Evolutionary conservation across 2,329 filamentous ascomycete genomes (phyloP).

Genomic region (Aspergillus chevalieri): DNA sequence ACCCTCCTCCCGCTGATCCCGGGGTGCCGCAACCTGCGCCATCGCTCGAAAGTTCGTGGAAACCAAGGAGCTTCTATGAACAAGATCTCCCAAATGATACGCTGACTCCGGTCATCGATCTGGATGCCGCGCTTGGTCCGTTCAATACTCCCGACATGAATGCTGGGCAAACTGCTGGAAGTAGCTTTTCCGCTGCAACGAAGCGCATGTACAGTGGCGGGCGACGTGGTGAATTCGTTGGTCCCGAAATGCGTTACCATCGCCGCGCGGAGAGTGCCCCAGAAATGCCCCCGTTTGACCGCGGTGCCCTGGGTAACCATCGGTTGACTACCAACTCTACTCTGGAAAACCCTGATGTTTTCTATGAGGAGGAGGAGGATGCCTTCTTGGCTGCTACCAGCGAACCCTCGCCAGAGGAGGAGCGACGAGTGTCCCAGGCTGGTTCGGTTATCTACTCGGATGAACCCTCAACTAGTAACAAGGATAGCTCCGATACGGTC

Average conservation of each 20-base stretch:
- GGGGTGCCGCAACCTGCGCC: conserved; percentile 9
- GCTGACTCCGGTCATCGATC: conserved; percentile 76
- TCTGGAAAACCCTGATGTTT: conserved; percentile 41
- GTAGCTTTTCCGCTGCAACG: conserved; percentile 35
- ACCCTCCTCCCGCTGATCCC: conserved; percentile 14
- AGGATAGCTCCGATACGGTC: conserved; percentile 21
- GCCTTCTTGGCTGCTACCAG: conserved; percentile 40
- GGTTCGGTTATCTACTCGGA: conserved; percentile 10
- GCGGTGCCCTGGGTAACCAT: conserved; percentile 31
- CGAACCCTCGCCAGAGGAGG: conserved; percentile 20
- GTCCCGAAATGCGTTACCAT: conserved; percentile 46
- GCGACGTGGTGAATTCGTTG: conserved; percentile 40
- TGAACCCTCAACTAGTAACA: conserved; percentile 17
- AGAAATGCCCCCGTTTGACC: conserved; percentile 44
- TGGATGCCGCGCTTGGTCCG: conserved; percentile 87
- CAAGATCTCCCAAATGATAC: conserved; percentile 53
- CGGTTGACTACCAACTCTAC: conserved; percentile 34
- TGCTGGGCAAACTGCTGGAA: conserved; percentile 23
- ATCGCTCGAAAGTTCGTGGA: conserved; percentile 35
- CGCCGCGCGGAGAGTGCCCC: conserved; percentile 46
- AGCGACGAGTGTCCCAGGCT: conserved; percentile 4
- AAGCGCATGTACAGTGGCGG: conserved; percentile 46
- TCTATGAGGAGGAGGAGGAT: conserved; percentile 48
- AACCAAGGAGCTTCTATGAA: conserved; percentile 40
- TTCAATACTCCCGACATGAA: conserved; percentile 64